Percentiles rank a stretch among this genome's conserved stretches.
Conservation (phyloP, 179 eudicot species). For the Beta lomatogona region DNA sequence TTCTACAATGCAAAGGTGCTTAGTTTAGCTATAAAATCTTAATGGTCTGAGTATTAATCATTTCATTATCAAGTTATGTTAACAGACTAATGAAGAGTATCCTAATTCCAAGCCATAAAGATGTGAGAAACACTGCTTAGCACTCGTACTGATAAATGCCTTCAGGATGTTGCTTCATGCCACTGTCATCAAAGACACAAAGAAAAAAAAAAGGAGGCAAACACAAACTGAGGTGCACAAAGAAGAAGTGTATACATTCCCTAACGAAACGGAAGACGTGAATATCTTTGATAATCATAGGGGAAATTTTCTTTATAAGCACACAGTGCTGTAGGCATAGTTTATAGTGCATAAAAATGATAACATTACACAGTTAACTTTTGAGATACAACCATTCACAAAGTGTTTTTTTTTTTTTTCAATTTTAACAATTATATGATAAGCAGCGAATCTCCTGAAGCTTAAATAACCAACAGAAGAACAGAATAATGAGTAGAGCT, state of each 20-base stretch:
- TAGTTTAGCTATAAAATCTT: too few relatives aligned
- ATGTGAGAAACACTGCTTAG: too few relatives aligned
- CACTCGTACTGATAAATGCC: too few relatives aligned
- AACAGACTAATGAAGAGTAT: too few relatives aligned
- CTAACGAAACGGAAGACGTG: background rate
- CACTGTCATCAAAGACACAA: fast-evolving
- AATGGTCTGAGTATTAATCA: too few relatives aligned
- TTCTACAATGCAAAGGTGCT: background rate
- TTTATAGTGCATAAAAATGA: background rate
- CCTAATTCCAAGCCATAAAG: too few relatives aligned
- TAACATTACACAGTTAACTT: background rate
- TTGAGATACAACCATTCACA: background rate
- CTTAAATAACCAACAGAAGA: background rate
- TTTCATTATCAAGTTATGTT: too few relatives aligned
- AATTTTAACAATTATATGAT: background rate
- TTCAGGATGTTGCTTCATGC: too few relatives aligned
- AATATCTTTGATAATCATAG: background rate
- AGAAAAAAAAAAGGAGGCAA: background rate
- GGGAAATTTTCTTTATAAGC: background rate
- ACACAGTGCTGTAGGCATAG: background rate
- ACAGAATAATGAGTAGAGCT: background rate
- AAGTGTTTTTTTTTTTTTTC: background rate
- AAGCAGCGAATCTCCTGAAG: background rate
- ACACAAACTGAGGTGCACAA: background rate
- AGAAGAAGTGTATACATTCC: background rate